Base-by-base conservation (phyloP, 257 asterid species). In the Nicotiana undulata region DNA sequence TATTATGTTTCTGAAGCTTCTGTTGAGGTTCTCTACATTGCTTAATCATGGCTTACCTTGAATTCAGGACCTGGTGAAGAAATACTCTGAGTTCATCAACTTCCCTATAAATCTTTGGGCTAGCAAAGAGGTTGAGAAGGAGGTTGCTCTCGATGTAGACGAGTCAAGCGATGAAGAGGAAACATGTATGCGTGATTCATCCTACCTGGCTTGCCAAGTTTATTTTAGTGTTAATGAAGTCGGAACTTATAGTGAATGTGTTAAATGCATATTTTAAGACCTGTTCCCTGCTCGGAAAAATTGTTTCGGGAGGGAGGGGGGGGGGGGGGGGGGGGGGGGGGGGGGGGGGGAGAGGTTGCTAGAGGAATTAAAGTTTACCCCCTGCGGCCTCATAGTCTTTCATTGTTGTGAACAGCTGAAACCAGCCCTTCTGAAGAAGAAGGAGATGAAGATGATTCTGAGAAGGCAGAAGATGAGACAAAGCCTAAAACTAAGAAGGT, bases 81-180 rank as follows among this genome's bases (percentile, higher is more conserved):
- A 76, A 87, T 94, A 94, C 84, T 94, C 97, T 56, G 96, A 94
- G 83, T 94, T 94, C 84, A 93, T 94, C 84, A 94, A 94, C 91
- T 94, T 94, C 89, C 98, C 98, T 52, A 94, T 94, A 75, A 9
- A 85, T 84, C 92, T 94, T 65, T 93, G 97, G 98, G 97, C 97
- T 75, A 94, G 86, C 85, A 94, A 93, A 86, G 97, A 94, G 88
- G 90, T 91, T 37, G 97, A 94, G 58, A 96, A 88, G 82, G 98
- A 93, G 83, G 96, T 93, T 86, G 97, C 97, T 59, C 97, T 89
- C 74, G 97, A 93, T 8, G 98, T 90, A 67, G 97, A 90, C 4
- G 98, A 94, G 40, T 82, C 94, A 31, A 68, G 81, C 76, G 97
- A 89, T 16, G 97, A 91, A 31, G 98, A 94, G 53, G 97, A 91